These are phyloP conservation scores for Coemansia interrupta DNA, from an alignment of 192 early-diverging fungal genomes.

Conservation along the genomic window DNA sequence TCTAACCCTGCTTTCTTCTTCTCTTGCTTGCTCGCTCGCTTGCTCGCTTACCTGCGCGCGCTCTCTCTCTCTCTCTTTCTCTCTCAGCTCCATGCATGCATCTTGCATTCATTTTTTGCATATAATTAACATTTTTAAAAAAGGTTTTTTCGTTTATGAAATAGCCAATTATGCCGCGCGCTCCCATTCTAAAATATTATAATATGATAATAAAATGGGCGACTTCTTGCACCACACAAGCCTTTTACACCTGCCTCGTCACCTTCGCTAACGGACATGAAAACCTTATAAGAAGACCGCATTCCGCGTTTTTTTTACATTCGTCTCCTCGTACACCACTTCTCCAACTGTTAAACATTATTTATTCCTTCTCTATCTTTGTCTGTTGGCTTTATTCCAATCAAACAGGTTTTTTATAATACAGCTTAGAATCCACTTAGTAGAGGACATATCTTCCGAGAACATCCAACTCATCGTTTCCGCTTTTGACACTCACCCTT, in stretches of 20 bases:
- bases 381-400: no score
- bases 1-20: neutral
- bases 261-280: neutral
- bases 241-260: constrained; percentile 1
- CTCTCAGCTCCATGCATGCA: constrained; percentile 33
- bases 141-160: constrained; percentile 28
- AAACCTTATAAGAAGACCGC: neutral
- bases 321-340: neutral
- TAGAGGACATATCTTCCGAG: no score
- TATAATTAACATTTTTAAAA: constrained; percentile 43
- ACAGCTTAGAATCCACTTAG: no score
- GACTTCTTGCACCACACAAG: constrained; percentile 1
- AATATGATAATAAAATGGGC: constrained; percentile 1
- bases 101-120: constrained; percentile 46
- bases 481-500: no score
- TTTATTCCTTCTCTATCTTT: no score
- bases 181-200: constrained; percentile 14
- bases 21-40: neutral
- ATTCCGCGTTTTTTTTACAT: no score
- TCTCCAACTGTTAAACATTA: neutral
- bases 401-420: no score
- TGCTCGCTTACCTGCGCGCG: no score
- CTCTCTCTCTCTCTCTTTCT: constrained; percentile 4
- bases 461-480: no score
- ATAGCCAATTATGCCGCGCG: constrained; percentile 10